Evolutionary conservation across 305 asterid species (phyloP).

Genomic region (Fraxinus paxiana): DNA sequence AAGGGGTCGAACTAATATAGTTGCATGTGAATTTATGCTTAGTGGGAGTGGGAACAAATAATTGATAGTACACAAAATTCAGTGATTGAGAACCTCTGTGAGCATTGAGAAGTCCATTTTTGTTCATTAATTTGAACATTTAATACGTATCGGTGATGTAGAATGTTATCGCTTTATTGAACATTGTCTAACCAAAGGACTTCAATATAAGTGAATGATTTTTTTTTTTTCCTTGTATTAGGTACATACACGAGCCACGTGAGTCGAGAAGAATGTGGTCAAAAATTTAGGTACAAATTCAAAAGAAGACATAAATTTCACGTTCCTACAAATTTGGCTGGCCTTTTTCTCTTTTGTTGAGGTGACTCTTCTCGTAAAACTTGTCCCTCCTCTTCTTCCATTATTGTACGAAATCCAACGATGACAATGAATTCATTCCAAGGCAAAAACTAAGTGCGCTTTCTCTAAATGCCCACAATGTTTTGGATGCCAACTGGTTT

Average conservation of each 20-base stretch:
- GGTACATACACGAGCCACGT: background rate
- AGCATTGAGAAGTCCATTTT: background rate
- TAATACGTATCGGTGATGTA: background rate
- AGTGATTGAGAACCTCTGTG: background rate
- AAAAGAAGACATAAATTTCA: background rate
- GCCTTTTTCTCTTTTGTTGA: constrained; percentile 16
- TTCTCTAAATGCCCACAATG: background rate
- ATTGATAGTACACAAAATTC: background rate
- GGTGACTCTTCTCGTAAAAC: constrained; percentile 22
- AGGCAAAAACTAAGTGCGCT: background rate
- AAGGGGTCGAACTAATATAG: background rate
- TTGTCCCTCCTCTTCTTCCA: constrained; percentile 18
- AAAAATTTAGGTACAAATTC: background rate
- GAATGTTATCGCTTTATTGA: background rate
- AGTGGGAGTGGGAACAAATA: background rate
- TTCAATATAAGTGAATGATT: background rate
- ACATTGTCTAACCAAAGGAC: background rate
- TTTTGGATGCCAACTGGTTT: background rate
- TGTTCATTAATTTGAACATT: background rate
- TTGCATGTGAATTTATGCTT: background rate
- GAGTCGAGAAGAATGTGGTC: background rate
- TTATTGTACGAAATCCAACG: constrained; percentile 8
- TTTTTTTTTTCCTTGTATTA: background rate
- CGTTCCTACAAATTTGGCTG: background rate
- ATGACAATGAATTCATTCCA: background rate